A percentile compares a stretch with the other conserved stretches of the same genome.
phyloP scores from a whole-genome alignment of 23 red algal species.

The Gracilaria gracilis region DNA sequence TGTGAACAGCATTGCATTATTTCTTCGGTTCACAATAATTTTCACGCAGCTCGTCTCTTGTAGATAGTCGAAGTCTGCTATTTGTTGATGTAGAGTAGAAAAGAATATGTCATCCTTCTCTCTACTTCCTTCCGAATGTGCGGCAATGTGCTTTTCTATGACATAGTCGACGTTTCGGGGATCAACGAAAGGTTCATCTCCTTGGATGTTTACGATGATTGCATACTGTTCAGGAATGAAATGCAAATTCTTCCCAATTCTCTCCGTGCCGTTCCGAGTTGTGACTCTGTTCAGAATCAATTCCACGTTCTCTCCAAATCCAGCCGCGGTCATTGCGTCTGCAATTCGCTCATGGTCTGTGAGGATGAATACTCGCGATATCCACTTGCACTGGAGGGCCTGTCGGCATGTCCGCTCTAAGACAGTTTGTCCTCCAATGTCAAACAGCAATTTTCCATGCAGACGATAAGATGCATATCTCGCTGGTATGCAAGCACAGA shows the following conservation, averaged over 20 bases:
- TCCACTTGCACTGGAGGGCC: constrained; percentile 44
- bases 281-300: constrained; percentile 42
- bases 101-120: constrained; percentile 53
- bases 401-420: constrained; percentile 49
- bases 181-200: constrained; percentile 54
- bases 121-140: constrained; percentile 14
- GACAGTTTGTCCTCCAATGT: constrained; percentile 57
- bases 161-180: constrained; percentile 59
- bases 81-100: constrained; percentile 53
- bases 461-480: constrained; percentile 56
- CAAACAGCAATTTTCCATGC: constrained; percentile 48
- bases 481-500: constrained; percentile 62
- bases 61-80: constrained; percentile 45
- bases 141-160: constrained; percentile 52
- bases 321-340: not conserved
- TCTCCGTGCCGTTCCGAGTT: constrained; percentile 54
- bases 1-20: constrained; percentile 67
- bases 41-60: constrained; percentile 57
- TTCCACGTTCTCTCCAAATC: constrained; percentile 38
- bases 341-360: constrained; percentile 50
- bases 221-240: constrained; percentile 40
- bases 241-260: constrained; percentile 55
- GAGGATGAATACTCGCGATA: constrained; percentile 48
- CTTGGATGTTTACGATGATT: constrained; percentile 61
- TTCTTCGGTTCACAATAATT: constrained; percentile 49